These are phyloP conservation scores for Citrus maxima DNA, from an alignment of 345 rosid genomes.

Conservation along the genomic window DNA sequence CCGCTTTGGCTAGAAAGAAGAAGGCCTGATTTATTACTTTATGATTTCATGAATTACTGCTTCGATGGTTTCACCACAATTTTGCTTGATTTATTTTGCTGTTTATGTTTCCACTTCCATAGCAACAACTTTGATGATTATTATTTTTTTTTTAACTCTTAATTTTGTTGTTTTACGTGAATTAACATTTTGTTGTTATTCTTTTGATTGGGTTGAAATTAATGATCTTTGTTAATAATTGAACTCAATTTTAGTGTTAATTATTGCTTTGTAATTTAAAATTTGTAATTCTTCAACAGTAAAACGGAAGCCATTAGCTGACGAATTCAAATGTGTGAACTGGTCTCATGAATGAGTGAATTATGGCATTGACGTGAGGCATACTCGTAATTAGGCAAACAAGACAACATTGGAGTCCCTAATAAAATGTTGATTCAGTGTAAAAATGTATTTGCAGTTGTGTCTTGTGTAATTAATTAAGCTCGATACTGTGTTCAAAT, in stretches of 20 bases:
- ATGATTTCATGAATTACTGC: background rate
- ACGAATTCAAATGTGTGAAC: too few species aligned
- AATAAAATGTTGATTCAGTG: background rate
- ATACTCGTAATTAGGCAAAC: background rate
- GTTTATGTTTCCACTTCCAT: background rate
- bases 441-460: background rate
- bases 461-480: background rate
- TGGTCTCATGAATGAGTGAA: background rate
- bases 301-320: background rate
- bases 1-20: constrained; percentile 54
- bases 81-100: background rate
- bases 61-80: background rate
- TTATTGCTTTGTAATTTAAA: background rate
- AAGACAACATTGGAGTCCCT: background rate
- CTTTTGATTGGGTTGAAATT: background rate
- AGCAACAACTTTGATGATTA: background rate
- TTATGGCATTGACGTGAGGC: background rate
- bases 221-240: background rate
- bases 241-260: background rate
- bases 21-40: constrained; percentile 32
- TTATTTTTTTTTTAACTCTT: too few species aligned
- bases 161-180: background rate
- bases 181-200: background rate
- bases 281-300: background rate
- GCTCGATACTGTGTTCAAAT: background rate